Evolutionary conservation across 768 basidiomycete genomes (phyloP).

Genomic region (Kondoa subrosea): DNA sequence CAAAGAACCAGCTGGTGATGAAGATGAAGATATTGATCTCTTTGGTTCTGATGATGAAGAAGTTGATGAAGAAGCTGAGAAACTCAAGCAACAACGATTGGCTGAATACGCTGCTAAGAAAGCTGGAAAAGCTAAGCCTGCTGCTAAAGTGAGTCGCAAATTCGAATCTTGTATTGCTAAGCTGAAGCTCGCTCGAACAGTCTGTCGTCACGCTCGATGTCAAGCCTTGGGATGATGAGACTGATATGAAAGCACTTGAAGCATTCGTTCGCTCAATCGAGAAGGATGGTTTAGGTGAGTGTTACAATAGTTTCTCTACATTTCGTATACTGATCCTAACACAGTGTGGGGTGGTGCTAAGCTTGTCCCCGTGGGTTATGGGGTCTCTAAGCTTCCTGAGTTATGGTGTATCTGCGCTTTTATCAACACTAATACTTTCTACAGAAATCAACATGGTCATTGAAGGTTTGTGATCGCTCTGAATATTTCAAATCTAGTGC

Average conservation of each 20-base stretch:
- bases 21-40: conserved; percentile 45
- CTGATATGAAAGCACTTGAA: conserved; percentile 83
- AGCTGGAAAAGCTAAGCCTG: conserved; percentile 68
- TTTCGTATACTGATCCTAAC: background rate
- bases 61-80: conserved; percentile 68
- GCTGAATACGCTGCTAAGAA: conserved; percentile 88
- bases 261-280: conserved; percentile 65
- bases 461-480: no score
- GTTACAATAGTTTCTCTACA: conserved; percentile 34
- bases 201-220: conserved; percentile 96
- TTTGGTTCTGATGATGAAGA: conserved; percentile 73
- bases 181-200: conserved; percentile 35
- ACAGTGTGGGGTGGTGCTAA: background rate
- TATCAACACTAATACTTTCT: background rate
- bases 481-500: no score
- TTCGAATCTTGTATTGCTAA: conserved; percentile 6
- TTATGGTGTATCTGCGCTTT: conserved; percentile 23
- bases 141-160: conserved; percentile 55
- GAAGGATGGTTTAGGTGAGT: conserved; percentile 77
- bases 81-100: conserved; percentile 76
- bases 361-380: conserved; percentile 68
- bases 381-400: conserved; percentile 79
- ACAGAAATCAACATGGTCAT: conserved; percentile 22
- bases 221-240: conserved; percentile 83
- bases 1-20: conserved; percentile 40